phyloP scores from a whole-genome alignment of 2,329 filamentous ascomycete genomes.

The Aspergillus felis region DNA sequence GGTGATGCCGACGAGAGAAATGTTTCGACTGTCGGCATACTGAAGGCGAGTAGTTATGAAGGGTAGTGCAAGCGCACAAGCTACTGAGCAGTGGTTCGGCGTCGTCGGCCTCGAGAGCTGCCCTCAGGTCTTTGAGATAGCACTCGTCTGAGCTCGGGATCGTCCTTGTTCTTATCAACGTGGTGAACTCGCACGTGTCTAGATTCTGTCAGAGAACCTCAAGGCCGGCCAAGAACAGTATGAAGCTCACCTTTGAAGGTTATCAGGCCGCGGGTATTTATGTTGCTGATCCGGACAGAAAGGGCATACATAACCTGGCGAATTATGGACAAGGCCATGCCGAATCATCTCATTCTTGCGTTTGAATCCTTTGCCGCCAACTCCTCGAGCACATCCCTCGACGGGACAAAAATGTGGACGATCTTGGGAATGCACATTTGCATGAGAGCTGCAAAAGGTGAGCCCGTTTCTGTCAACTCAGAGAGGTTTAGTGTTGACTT shows the following conservation, averaged over 20 bases:
- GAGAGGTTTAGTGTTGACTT: conserved; percentile 24
- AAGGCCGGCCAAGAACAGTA: neutral
- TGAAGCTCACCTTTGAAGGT: conserved; percentile 74
- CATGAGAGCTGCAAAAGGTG: conserved; percentile 39
- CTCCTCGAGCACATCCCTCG: conserved; percentile 53
- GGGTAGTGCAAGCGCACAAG: neutral
- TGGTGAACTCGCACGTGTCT: conserved; percentile 95
- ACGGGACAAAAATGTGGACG: conserved; percentile 64
- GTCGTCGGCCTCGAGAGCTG: conserved; percentile 71
- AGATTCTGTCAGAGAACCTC: conserved; percentile 2
- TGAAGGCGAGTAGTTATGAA: neutral
- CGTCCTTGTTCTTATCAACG: conserved; percentile 82
- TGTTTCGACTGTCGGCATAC: neutral
- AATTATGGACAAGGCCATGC: conserved; percentile 87
- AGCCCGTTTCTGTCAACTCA: neutral
- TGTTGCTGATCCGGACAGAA: conserved; percentile 94
- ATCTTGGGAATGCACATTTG: conserved; percentile 60
- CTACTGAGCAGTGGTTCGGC: conserved; percentile 46
- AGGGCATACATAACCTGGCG: conserved; percentile 91
- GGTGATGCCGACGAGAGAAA: neutral
- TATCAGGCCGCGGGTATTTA: conserved; percentile 91
- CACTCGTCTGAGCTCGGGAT: conserved; percentile 74
- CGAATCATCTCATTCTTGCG: conserved; percentile 68
- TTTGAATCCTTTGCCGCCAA: conserved; percentile 65
- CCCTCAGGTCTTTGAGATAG: conserved; percentile 82